Percentiles rank a stretch among this genome's conserved stretches.
Evolutionary conservation across 2,329 filamentous ascomycete genomes (phyloP).

Genomic region (Coniochaeta ligniaria): DNA sequence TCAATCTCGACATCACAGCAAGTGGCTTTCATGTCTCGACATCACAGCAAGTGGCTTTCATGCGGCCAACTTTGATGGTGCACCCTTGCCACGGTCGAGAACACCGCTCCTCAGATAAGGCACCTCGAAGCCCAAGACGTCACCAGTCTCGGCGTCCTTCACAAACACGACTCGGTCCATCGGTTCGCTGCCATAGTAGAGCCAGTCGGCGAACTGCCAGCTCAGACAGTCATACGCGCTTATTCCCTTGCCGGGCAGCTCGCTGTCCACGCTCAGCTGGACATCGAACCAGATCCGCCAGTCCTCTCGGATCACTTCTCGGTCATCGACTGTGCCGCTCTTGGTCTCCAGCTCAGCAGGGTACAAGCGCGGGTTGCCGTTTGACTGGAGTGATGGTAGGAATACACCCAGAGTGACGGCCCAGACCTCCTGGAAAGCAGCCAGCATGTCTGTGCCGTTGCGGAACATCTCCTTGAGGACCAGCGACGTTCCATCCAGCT

Average conservation of each 20-base stretch:
- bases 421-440: constrained; percentile 7
- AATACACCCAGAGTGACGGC: constrained; percentile 5
- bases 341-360: constrained; percentile 6
- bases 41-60: not conserved
- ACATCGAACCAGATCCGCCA: constrained; percentile 12
- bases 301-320: constrained; percentile 7
- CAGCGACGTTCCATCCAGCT: constrained; percentile 3
- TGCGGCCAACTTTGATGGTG: not conserved
- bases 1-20: not conserved
- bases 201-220: constrained; percentile 14
- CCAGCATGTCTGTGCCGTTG: constrained; percentile 10
- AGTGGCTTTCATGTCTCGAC: too few species aligned
- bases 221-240: constrained; percentile 9
- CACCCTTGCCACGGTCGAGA: not conserved
- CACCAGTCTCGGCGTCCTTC: constrained; percentile 9
- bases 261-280: constrained; percentile 2
- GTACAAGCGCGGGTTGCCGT: constrained; percentile 5
- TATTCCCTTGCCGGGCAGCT: constrained; percentile 10
- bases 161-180: constrained; percentile 13
- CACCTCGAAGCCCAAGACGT: constrained; percentile 12
- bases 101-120: constrained; percentile 12
- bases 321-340: not conserved
- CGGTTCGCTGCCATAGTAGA: constrained; percentile 14
- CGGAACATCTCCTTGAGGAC: constrained; percentile 4
- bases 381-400: constrained; percentile 3